phyloP scores from a whole-genome alignment of 164 flowering plant genomes.

The Macadamia integrifolia region DNA sequence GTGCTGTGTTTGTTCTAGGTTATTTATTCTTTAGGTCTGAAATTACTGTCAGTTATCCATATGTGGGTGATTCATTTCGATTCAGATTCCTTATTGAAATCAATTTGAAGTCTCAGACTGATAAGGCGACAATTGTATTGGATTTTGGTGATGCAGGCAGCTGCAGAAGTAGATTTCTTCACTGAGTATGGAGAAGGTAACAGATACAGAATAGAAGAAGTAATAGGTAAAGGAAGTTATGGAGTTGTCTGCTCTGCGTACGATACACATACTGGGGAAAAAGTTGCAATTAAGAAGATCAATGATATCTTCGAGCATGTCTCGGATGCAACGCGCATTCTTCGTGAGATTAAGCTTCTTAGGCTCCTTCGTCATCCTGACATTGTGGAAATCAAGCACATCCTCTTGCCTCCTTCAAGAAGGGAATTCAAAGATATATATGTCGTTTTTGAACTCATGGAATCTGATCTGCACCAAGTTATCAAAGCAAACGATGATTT shows the following conservation, averaged over 20 bases:
- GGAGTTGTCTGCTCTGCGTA: conserved; percentile 93
- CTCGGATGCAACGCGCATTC: conserved; percentile 94
- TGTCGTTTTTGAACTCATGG: conserved; percentile 97
- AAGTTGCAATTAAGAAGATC: conserved; percentile 94
- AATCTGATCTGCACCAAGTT: conserved; percentile 94
- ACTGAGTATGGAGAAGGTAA: conserved; percentile 96
- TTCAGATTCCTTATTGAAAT: not conserved
- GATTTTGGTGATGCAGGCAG: conserved; percentile 39
- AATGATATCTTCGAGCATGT: conserved; percentile 98
- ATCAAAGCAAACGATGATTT: conserved; percentile 96
- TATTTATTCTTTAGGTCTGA: not conserved
- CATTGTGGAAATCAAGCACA: conserved; percentile 96
- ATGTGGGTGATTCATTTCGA: not conserved
- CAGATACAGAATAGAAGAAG: conserved; percentile 88
- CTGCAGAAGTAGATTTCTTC: conserved; percentile 82
- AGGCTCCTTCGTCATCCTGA: conserved; percentile 91
- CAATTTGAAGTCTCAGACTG: not conserved
- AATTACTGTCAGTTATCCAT: conserved; percentile 2
- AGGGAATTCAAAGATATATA: conserved; percentile 95
- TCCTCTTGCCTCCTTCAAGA: conserved; percentile 90
- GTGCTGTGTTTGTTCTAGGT: not conserved
- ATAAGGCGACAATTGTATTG: not conserved
- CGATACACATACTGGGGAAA: conserved; percentile 85
- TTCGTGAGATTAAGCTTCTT: conserved; percentile 94
- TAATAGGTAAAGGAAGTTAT: conserved; percentile 97